Base-by-base conservation (phyloP, 2,329 filamentous ascomycete species). In the Helicocarpus griseus region DNA sequence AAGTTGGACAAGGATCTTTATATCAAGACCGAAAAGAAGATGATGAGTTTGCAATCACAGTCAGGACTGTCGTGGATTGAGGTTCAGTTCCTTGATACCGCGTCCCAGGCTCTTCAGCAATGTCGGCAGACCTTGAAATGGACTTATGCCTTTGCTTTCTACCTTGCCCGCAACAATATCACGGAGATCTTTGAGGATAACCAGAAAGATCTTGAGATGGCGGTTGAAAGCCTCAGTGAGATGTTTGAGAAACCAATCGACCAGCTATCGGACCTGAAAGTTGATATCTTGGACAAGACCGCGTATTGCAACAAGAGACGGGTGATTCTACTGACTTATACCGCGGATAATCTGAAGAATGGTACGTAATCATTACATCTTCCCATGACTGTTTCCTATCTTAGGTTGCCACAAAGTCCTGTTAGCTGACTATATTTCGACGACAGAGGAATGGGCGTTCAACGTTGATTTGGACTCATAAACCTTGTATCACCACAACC, bases 21-120 rank as follows among this genome's bases (percentile, higher is more conserved):
- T 59, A 77, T 86, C 47, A 96, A 96, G 78, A 97, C 93, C 0
- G 91, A 98, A 71, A 95, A 91, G 79, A 98, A 98, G 77, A 98
- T 98, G 93, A 87, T 91, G 28, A 87, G 93, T 67, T 78, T 98
- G 40, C 93, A 98, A 69, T 89, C 87, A 36, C 83, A 89, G 26
- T 96, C 91, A 0, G 89, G 89, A 56, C 89, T 98, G 82, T 96
- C 90, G 0, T 98, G 93, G 93, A 98, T 98, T 54, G 93, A 98
- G 67, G 93, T 98, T 5, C 93, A 98, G 65, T 98, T 97, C 66
- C 80, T 98, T 21, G 88, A 95, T 63, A 85, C 87, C 1, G 93
- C 93, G 0, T 95, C 90, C 0, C 89, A 95, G 65, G 89, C 91
- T 2, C 78, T 98, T 14, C 91, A 97, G 72, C 89, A 89, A 44